Base-by-base conservation (phyloP, 495 filamentous ascomycete genomes). In the Penicillium angulare region DNA sequence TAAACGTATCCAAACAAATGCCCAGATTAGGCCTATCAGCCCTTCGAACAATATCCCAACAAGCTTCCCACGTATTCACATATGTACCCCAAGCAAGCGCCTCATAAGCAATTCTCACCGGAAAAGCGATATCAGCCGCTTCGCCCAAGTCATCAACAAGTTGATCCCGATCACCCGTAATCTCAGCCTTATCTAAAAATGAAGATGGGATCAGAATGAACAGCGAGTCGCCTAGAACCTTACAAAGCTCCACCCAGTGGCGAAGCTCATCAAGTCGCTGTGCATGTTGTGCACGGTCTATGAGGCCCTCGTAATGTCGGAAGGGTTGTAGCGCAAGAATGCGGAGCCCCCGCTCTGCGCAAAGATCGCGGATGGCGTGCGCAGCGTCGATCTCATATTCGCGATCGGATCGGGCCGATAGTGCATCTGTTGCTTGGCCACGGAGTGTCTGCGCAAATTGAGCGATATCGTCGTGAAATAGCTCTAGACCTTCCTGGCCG, bases 1-100 rank as follows among this genome's bases (percentile, higher is more conserved):
- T 87, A 66, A 86, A 90, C 0, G 84, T 88, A 65, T 90, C 87
- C 15, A 90, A 72, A 64, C 85, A 88, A 49, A 87, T 69, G 7
- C 86, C 87, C 47, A 90, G 84, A 65, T 89, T 90, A 5, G 76
- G 74, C 13, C 86, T 66, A 59, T 88, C 70, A 36, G 87, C 86
- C 16, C 61, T 64, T 43, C 69, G 55, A 1, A 88, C 80, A 7
- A 90, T 66, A 18, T 84, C 76, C 84, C 85, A 90, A 54, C 72
- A 79, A 41, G 71, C 64, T 56, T 90, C 84, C 87, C 86, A 89
- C 66, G 75, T 81, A 64, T 88, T 79, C 40, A 83, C 69, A 50
- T 81, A 75, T 2, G 86, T 88, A 22, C 83, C 86, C 84, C 85
- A 89, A 36, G 79, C 82, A 3, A 89, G 74, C 26, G 76, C 77